Conservation (phyloP, 139 green algal genomes). For the Asterochloris sp. region DNA sequence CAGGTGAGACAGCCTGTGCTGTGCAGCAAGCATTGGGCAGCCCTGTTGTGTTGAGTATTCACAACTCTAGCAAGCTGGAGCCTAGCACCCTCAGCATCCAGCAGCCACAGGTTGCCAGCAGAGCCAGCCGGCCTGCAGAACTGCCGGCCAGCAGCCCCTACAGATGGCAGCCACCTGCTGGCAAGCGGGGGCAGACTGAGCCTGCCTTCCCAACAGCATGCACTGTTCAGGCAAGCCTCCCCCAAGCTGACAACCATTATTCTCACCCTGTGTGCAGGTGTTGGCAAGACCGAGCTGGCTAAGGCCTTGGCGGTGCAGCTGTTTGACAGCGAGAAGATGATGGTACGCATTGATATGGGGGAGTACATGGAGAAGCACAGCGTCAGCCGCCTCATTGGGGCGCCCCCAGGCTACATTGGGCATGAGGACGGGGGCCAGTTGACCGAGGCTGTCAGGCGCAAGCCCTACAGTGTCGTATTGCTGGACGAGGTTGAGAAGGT, state of each 20-base stretch:
- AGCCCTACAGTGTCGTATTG: slow-evolving; percentile 76
- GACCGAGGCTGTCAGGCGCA: slow-evolving; percentile 75
- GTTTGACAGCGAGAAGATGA: slow-evolving; percentile 85
- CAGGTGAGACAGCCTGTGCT: slow-evolving; percentile 21
- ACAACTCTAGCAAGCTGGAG: no score
- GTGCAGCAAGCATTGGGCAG: no score
- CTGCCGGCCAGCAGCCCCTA: no score
- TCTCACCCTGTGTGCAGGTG: slow-evolving; percentile 23
- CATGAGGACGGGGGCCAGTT: slow-evolving; percentile 79
- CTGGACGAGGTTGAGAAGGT: slow-evolving; percentile 88
- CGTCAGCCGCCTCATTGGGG: slow-evolving; percentile 72
- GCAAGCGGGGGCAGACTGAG: no score
- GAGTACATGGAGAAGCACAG: slow-evolving; percentile 78
- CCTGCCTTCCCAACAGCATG: no score
- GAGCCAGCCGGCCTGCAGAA: no score
- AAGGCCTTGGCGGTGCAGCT: slow-evolving; percentile 78
- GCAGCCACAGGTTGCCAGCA: no score
- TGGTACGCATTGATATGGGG: slow-evolving; percentile 78
- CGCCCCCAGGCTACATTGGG: slow-evolving; percentile 78
- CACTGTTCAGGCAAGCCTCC: no score
- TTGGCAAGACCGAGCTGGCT: slow-evolving; percentile 87
- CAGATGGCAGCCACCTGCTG: no score
- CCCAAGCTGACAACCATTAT: slow-evolving; percentile 11
- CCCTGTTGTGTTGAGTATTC: no score
- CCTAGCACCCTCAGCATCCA: no score